Percentiles rank a stretch among this genome's conserved stretches.
These are phyloP conservation scores for Microcyclospora tardicrescens DNA, from an alignment of 2,329 filamentous ascomycete species.

Conservation along the genomic window DNA sequence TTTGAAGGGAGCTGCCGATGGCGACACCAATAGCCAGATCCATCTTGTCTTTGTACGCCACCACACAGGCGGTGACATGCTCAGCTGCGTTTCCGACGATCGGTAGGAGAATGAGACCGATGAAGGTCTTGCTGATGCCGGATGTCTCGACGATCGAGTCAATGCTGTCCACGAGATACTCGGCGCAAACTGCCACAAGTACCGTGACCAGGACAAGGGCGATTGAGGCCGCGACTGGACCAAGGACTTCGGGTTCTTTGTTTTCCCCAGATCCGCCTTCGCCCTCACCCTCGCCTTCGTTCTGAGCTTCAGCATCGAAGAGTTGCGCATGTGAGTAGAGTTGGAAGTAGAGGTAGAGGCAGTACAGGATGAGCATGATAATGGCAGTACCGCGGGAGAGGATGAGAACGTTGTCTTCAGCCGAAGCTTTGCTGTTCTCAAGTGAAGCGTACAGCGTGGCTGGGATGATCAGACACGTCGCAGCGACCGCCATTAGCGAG, in stretches of 20 bases:
- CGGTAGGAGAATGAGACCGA: constrained; percentile 43
- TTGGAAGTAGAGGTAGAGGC: constrained; percentile 43
- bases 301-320: constrained; percentile 30
- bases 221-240: constrained; percentile 32
- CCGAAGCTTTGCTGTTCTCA: constrained; percentile 24
- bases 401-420: constrained; percentile 32
- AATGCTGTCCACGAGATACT: constrained; percentile 42
- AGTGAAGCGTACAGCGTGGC: constrained; percentile 40
- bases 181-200: constrained; percentile 38
- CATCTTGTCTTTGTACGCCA: constrained; percentile 46
- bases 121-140: constrained; percentile 43
- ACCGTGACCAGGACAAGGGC: constrained; percentile 37
- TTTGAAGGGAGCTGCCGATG: constrained; percentile 42
- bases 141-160: constrained; percentile 40
- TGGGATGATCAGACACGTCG: constrained; percentile 41
- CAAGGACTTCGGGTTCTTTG: constrained; percentile 29
- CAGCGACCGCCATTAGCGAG: constrained; percentile 44
- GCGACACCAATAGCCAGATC: constrained; percentile 44
- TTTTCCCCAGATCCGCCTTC: constrained; percentile 19
- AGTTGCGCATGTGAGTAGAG: constrained; percentile 37
- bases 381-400: constrained; percentile 42
- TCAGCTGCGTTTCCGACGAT: constrained; percentile 46
- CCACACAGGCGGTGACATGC: constrained; percentile 42
- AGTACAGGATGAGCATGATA: constrained; percentile 40
- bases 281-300: constrained; percentile 12